Percentiles rank a stretch among this genome's conserved stretches.
These are phyloP conservation scores for Moesziomyces sp. DNA, from an alignment of 1,284 basidiomycete species.

Conservation along the genomic window DNA sequence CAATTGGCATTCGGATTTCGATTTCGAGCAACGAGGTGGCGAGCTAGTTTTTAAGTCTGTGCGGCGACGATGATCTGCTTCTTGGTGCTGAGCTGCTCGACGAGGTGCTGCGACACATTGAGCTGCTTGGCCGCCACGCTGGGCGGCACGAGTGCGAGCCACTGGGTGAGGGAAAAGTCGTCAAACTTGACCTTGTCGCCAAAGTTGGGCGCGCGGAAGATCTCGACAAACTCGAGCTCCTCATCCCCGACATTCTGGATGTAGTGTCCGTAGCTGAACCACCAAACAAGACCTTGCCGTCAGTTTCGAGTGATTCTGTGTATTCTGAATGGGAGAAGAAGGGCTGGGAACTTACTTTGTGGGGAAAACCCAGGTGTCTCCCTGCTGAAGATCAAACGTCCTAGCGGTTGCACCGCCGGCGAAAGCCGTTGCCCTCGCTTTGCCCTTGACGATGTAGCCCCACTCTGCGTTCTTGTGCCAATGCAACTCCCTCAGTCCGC, in stretches of 20 bases:
- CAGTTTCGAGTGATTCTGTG: too few species aligned
- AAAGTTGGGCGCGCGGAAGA: conserved; percentile 72
- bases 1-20: neutral
- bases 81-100: conserved; percentile 14
- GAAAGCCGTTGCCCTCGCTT: conserved; percentile 29
- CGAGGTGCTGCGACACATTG: conserved; percentile 4
- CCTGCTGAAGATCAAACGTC: conserved; percentile 74
- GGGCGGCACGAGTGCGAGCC: conserved; percentile 38
- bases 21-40: too few species aligned
- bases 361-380: conserved; percentile 13
- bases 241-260: conserved; percentile 78
- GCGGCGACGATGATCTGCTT: conserved; percentile 14
- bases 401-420: conserved; percentile 71
- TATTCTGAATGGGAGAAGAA: neutral
- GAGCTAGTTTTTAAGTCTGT: too few species aligned
- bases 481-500: conserved; percentile 74
- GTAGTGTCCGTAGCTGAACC: conserved; percentile 72
- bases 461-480: conserved; percentile 75
- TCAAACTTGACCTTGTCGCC: conserved; percentile 17
- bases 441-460: conserved; percentile 27
- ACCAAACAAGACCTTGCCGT: too few species aligned
- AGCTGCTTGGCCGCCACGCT: conserved; percentile 18
- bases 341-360: conserved; percentile 6
- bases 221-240: conserved; percentile 75
- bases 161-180: conserved; percentile 31